Evolutionary conservation across 164 flowering plant species (phyloP), one percentile per base, ranked within the genome.

Genomic region (Buxus sempervirens): DNA sequence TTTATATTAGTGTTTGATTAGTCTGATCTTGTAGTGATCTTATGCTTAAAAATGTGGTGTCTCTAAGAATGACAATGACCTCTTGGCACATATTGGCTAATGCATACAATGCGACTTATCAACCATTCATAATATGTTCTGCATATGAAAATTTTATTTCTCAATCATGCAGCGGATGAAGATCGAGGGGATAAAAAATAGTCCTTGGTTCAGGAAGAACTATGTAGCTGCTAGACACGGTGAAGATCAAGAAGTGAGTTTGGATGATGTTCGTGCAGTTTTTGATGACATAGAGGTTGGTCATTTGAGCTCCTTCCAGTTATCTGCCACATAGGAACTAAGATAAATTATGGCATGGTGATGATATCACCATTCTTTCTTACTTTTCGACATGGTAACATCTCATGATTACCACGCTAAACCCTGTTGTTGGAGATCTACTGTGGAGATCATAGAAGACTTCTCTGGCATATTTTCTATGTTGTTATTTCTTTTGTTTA

Each of bases 211-310:
- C 69, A 73, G 65, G 65, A 84, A 72, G 73, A 83, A 82, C 71
- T 95, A 90, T 77, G 65, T 77, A 51, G 77, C 91, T 66, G 80
- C 80, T 36, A 70, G 77, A 73, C 82, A 78, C 63, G 77, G 72
- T 7, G 85, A 83, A 75, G 97, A 87, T 59, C 93, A 85, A 77
- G 86, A 82, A 74, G 94, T 92, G 70, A 89, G 83, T 82, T 81
- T 95, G 78, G 98, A 95, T 79, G 99, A 95, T 77, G 85, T 95
- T 68, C 76, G 73, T 70, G 94, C 97, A 18, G 99, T 90, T 73
- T 95, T 95, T 77, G 86, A 90, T 67, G 96, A 88, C 74, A 93
- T 95, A 76, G 97, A 90, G 99, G 99, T 95, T 42, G 21, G 78
- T 24, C 18, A 2, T 42, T 59, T 38, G 13, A 20, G 16, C 20